Evolutionary conservation across 2,329 filamentous ascomycete species (phyloP).

Genomic region (Pezicula rhizophila): DNA sequence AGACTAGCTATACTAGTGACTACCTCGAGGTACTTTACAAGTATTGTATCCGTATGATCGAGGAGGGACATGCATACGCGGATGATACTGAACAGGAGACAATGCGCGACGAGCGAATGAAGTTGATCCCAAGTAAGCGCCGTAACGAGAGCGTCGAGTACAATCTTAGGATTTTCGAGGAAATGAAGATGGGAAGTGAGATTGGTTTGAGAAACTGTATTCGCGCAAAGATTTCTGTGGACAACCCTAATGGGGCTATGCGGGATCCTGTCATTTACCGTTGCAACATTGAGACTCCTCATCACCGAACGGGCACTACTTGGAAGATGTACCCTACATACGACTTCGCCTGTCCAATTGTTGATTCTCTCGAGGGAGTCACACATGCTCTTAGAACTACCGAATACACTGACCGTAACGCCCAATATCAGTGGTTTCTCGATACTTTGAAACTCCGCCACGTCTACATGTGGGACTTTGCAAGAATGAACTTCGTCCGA

Average conservation of each 20-base stretch:
- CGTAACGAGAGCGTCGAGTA: conserved; percentile 77
- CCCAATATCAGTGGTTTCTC: conserved; percentile 82
- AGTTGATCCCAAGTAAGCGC: conserved; percentile 74
- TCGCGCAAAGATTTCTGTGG: conserved; percentile 85
- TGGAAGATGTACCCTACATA: conserved; percentile 89
- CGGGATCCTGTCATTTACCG: conserved; percentile 96
- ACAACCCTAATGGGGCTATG: conserved; percentile 92
- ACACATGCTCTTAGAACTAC: conserved; percentile 79
- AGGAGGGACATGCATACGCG: conserved; percentile 82
- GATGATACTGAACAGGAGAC: conserved; percentile 89
- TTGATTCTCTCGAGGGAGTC: conserved; percentile 75
- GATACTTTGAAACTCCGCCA: conserved; percentile 66
- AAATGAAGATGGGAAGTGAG: conserved; percentile 83
- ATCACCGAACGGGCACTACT: conserved; percentile 71
- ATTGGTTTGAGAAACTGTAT: conserved; percentile 85
- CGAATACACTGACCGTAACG: conserved; percentile 82
- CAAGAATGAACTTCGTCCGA: conserved; percentile 76
- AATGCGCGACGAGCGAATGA: conserved; percentile 79
- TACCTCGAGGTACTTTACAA: conserved; percentile 93
- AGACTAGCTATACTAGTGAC: conserved; percentile 84
- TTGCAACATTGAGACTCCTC: conserved; percentile 84
- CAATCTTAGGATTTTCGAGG: conserved; percentile 77
- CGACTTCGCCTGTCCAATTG: conserved; percentile 78
- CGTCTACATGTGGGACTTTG: conserved; percentile 82
- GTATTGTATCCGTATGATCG: conserved; percentile 76